Evolutionary conservation across 2,329 filamentous ascomycete species (phyloP).

Genomic region (Claviceps paspali): DNA sequence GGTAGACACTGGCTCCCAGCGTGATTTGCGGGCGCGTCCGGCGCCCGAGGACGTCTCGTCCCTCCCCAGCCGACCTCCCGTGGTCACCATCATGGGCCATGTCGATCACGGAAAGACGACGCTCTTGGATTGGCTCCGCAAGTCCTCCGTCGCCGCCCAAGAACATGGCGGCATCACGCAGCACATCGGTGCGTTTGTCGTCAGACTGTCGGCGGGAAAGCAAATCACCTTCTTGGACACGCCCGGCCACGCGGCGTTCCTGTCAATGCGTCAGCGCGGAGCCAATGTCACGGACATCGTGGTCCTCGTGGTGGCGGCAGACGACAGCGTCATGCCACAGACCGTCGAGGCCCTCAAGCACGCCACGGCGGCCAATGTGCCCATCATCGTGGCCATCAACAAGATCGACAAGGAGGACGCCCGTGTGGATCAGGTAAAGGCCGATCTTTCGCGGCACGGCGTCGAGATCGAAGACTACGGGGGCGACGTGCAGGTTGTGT

Average conservation of each 20-base stretch:
- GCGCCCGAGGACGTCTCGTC: slow-evolving; percentile 49
- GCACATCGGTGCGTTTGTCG: slow-evolving; percentile 94
- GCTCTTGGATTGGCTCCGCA: slow-evolving; percentile 80
- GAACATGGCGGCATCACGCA: slow-evolving; percentile 97
- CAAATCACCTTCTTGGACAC: slow-evolving; percentile 94
- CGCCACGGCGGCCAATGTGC: slow-evolving; percentile 70
- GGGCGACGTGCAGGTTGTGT: slow-evolving; percentile 83
- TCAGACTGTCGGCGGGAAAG: slow-evolving; percentile 72
- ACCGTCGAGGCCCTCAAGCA: slow-evolving; percentile 94
- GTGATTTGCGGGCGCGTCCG: slow-evolving; percentile 60
- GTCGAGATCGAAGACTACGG: slow-evolving; percentile 91
- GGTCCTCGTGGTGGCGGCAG: slow-evolving; percentile 85
- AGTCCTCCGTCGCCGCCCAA: slow-evolving; percentile 77
- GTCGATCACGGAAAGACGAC: slow-evolving; percentile 99
- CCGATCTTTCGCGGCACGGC: slow-evolving; percentile 67
- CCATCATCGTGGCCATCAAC: slow-evolving; percentile 95
- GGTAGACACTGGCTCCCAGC: slow-evolving; percentile 47
- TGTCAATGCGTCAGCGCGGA: slow-evolving; percentile 89
- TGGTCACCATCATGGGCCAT: slow-evolving; percentile 98
- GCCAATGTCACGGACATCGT: slow-evolving; percentile 96
- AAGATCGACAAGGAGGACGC: slow-evolving; percentile 86
- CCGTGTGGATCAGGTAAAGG: slow-evolving; percentile 69
- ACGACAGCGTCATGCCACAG: slow-evolving; percentile 95
- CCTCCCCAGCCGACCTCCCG: slow-evolving; percentile 66
- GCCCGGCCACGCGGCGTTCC: slow-evolving; percentile 86